Conservation (phyloP, 2,329 filamentous ascomycete species). For the Cladosporium phlei region DNA sequence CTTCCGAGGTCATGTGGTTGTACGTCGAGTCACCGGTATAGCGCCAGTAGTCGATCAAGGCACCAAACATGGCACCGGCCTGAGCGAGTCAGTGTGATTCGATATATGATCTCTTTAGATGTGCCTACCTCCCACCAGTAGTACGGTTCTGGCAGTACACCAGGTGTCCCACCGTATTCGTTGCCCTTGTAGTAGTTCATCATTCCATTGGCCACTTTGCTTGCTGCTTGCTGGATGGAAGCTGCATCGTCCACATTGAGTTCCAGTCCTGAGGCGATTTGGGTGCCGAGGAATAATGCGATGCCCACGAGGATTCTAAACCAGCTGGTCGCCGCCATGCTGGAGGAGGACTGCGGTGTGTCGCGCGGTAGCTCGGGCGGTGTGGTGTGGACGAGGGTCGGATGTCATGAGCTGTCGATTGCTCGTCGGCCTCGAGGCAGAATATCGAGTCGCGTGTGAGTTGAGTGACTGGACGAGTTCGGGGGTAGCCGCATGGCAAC, state of each 20-base stretch:
- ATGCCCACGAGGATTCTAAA: not conserved
- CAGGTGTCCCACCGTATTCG: slow-evolving; percentile 46
- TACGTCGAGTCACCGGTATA: slow-evolving; percentile 61
- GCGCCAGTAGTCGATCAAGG: slow-evolving; percentile 66
- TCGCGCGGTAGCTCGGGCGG: no score
- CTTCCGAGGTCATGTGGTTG: slow-evolving; percentile 55
- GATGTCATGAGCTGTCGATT: no score
- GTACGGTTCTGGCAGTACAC: slow-evolving; percentile 58
- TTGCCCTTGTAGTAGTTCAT: slow-evolving; percentile 52
- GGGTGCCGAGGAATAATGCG: not conserved
- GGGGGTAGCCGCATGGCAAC: not conserved
- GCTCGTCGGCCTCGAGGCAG: no score
- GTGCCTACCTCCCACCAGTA: slow-evolving; percentile 68
- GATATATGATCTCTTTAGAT: slow-evolving; percentile 81
- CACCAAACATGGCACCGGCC: slow-evolving; percentile 58
- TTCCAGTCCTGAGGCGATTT: not conserved
- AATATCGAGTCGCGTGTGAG: not conserved
- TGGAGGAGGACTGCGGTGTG: not conserved
- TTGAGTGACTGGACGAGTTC: not conserved
- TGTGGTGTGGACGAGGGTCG: no score
- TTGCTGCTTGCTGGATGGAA: slow-evolving; percentile 42
- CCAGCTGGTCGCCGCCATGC: not conserved
- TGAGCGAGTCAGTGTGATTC: no score
- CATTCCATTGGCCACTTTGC: slow-evolving; percentile 44
- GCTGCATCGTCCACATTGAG: slow-evolving; percentile 19